Base-by-base conservation (phyloP, 495 filamentous ascomycete genomes). In the Xylaria intraflava region DNA sequence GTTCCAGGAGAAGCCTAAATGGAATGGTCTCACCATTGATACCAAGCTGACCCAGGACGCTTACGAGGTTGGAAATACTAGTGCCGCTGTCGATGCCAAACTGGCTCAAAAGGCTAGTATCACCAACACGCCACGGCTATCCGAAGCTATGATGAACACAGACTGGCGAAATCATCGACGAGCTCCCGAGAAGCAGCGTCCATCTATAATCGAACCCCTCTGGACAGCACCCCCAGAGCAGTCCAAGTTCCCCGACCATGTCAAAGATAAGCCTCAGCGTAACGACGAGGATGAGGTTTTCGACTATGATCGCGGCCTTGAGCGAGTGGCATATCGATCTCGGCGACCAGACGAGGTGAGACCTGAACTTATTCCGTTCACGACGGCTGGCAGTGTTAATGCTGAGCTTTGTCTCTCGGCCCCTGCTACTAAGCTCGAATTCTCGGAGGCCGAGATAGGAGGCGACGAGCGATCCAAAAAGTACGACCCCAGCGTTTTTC, bases 341-440 rank as follows among this genome's bases (percentile, higher is more conserved):
- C 33, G 12, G 11, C 41, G 23, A 20, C 45, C 45, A 2, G 35
- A 49, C 5, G 52, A 49, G 10, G 52, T 55, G 12, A 42, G n/a
- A 27, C 44, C 52, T 17, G 44, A 55, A 16, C 52, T 55, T 19
- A 29, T 49, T 36, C 52, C 44, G 14, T 55, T 42, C 23, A 50
- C 22, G 9, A 44, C 11, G 19, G 1, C 39, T 22, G 46, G 30
- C 0, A 44, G 20, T 51, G 16, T 56, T 7, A 30, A 39, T 24
- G 24, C 39, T 26, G 53, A 50, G 22, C 53, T 51, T 11, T 50
- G 46, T 23, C 40, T 51, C 14, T 56, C 53, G 16, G 53, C 53
- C 0, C 53, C 53, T 22, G 53, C 53, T n/a, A 56, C 53, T 10
- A 56, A 56, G 46, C 42, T 30, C 2, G 53, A 56, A 23, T 56